Percentiles rank a stretch among this genome's conserved stretches.
These are phyloP conservation scores for Tritrichomonas musculus DNA, from an alignment of 208 protist genomes.

Conservation along the genomic window DNA sequence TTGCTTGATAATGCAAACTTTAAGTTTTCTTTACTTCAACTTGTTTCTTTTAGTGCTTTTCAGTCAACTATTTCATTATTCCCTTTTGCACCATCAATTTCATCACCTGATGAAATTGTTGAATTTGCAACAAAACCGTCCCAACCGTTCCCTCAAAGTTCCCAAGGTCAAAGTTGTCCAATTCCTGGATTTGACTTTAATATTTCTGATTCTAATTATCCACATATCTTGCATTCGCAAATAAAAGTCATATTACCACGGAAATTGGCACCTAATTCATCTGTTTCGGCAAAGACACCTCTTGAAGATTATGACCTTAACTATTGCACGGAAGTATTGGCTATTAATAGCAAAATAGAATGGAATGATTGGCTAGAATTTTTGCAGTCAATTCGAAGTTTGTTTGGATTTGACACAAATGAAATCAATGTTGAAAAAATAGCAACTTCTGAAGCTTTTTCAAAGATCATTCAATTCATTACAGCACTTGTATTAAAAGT, in stretches of 20 bases:
- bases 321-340: background rate
- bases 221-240: background rate
- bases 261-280: background rate
- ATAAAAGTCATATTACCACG: background rate
- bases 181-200: background rate
- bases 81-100: background rate
- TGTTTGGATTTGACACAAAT: background rate
- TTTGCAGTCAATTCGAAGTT: background rate
- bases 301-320: background rate
- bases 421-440: background rate
- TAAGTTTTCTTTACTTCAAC: background rate
- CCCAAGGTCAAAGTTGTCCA: background rate
- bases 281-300: background rate
- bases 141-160: background rate
- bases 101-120: background rate
- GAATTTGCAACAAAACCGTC: background rate
- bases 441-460: background rate
- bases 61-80: background rate
- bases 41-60: background rate
- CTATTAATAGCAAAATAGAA: background rate
- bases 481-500: background rate
- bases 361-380: background rate
- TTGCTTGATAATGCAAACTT: background rate
- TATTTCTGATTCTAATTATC: background rate
- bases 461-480: background rate